Evolutionary conservation across 2,329 filamentous ascomycete genomes (phyloP).

Genomic region (Aureobasidium sp.): DNA sequence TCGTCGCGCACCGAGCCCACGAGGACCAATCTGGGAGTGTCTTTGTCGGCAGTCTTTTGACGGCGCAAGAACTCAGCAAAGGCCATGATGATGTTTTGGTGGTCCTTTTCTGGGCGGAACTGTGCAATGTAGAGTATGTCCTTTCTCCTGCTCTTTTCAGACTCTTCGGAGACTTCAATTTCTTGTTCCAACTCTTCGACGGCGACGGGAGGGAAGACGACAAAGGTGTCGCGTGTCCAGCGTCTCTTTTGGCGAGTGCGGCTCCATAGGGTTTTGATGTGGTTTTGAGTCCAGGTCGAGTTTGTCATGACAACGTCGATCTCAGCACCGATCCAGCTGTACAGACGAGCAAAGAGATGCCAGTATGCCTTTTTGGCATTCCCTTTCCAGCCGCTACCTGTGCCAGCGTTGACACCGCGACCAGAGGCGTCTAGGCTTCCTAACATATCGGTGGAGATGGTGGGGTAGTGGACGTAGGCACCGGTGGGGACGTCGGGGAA

Average conservation of each 20-base stretch:
- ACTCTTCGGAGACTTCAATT: conserved; percentile 61
- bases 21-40: conserved; percentile 61
- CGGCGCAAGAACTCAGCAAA: conserved; percentile 56
- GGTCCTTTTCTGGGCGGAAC: conserved; percentile 96
- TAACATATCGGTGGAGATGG: conserved; percentile 97
- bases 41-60: conserved; percentile 24
- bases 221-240: conserved; percentile 51
- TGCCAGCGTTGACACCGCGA: conserved; percentile 72
- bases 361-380: conserved; percentile 73
- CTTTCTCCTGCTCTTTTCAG: conserved; percentile 60
- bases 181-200: conserved; percentile 73
- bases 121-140: conserved; percentile 89
- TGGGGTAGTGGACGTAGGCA: conserved; percentile 96
- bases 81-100: conserved; percentile 73
- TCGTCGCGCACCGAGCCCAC: conserved; percentile 89
- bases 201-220: conserved; percentile 87
- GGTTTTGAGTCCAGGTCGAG: conserved; percentile 83
- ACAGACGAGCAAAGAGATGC: conserved; percentile 72
- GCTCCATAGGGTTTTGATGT: conserved; percentile 76
- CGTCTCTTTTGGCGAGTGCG: conserved; percentile 32
- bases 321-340: conserved; percentile 71
- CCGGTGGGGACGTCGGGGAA: conserved; percentile 76
- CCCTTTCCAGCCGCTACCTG: conserved; percentile 65
- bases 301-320: conserved; percentile 97
- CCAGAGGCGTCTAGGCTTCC: conserved; percentile 62